These are phyloP conservation scores for Achlya hypogyna DNA, from an alignment of 352 stramenopile genomes.

Conservation along the genomic window DNA sequence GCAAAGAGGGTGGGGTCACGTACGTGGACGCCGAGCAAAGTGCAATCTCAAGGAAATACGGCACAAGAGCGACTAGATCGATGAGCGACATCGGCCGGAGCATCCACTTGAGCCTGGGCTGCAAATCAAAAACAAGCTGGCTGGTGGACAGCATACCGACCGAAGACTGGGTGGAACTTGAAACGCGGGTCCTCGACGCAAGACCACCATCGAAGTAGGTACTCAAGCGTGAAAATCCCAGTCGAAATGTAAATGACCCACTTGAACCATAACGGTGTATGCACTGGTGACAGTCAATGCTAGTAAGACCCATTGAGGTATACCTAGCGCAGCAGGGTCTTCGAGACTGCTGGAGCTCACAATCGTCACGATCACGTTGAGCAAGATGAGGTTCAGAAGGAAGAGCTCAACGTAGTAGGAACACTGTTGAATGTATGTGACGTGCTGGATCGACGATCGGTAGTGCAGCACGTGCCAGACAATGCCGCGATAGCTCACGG, in stretches of 20 bases:
- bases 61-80: constrained; percentile 60
- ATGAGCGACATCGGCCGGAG: constrained; percentile 68
- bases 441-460: constrained; percentile 47
- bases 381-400: constrained; percentile 62
- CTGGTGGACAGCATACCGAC: constrained; percentile 29
- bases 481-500: background rate
- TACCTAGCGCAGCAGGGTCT: constrained; percentile 30
- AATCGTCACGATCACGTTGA: constrained; percentile 75
- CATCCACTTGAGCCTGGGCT: constrained; percentile 64
- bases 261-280: constrained; percentile 52
- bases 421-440: constrained; percentile 47
- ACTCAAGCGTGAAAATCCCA: constrained; percentile 64
- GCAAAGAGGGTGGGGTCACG: no score
- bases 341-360: constrained; percentile 27
- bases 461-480: constrained; percentile 73
- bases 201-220: constrained; percentile 65
- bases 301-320: background rate
- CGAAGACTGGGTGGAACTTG: constrained; percentile 31
- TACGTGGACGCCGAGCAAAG: constrained; percentile 38
- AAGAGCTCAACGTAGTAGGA: constrained; percentile 58
- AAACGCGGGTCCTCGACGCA: constrained; percentile 71
- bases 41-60: constrained; percentile 70
- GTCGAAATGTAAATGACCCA: constrained; percentile 71
- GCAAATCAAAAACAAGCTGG: background rate
- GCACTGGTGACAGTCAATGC: background rate